phyloP scores from a whole-genome alignment of 352 stramenopile species.

The Phytophthora nicotianae region DNA sequence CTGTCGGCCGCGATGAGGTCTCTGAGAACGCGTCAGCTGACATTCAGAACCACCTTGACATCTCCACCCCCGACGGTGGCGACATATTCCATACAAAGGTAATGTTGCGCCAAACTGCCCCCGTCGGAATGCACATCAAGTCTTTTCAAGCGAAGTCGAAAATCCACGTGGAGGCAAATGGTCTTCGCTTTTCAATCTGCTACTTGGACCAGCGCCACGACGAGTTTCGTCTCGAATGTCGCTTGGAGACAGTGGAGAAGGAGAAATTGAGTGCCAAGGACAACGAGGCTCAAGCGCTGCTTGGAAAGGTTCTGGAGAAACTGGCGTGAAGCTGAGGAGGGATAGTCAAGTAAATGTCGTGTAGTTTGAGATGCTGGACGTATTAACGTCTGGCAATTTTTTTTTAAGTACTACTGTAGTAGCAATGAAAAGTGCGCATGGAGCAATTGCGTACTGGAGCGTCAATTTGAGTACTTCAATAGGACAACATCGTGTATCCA shows the following conservation, averaged over 20 bases:
- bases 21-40: constrained; percentile 11
- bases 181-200: constrained; percentile 28
- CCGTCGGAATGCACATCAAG: constrained; percentile 30
- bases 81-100: constrained; percentile 36
- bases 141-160: constrained; percentile 28
- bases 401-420: too few species aligned
- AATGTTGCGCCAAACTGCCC: constrained; percentile 13
- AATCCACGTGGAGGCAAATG: constrained; percentile 24
- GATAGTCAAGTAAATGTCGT: background rate
- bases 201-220: constrained; percentile 33
- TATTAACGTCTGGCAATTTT: too few species aligned
- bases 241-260: constrained; percentile 23
- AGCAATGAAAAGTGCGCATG: background rate
- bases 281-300: constrained; percentile 32
- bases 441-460: background rate
- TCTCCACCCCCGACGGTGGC: constrained; percentile 19
- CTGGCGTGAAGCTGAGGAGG: constrained; percentile 18
- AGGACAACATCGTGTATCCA: constrained; percentile 11
- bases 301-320: constrained; percentile 38
- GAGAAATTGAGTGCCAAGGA: constrained; percentile 21
- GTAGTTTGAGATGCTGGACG: background rate
- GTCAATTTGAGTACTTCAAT: constrained; percentile 25
- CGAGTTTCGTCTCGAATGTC: constrained; percentile 45
- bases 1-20: constrained; percentile 24
- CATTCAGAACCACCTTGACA: constrained; percentile 29